Base-by-base conservation (phyloP, 192 early-diverging fungal species). In the Cladochytrium replicatum region DNA sequence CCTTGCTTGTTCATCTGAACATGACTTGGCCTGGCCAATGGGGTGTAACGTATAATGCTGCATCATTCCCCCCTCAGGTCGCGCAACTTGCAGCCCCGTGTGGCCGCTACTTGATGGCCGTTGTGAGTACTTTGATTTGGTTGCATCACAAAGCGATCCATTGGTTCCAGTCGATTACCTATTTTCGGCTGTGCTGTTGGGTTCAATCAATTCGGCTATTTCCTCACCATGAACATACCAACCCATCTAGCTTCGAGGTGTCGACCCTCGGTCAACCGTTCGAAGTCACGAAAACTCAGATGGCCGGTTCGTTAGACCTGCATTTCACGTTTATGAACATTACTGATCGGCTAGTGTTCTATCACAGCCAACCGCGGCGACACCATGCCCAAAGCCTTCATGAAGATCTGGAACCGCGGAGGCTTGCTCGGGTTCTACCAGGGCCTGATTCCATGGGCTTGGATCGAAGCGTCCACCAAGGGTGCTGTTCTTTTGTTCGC, bases 211-310 rank as follows among this genome's bases (percentile, higher is more conserved):
- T n/a, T n/a, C n/a, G n/a, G n/a, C n/a, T n/a, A n/a, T n/a, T n/a
- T n/a, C n/a, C n/a, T n/a, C n/a, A n/a, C n/a, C n/a, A n/a, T n/a
- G n/a, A n/a, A n/a, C n/a, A n/a, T n/a, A n/a, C n/a, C n/a, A n/a
- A n/a, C n/a, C n/a, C 29, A 50, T 72, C 31, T 51, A 71, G 22
- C 9, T 91, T 93, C 57, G 89, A 93, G 64, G 88, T 90, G 22
- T 87, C 90, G 26, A 92, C 92, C 5, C 78, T 96, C 22, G 92
- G 92, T 6, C 92, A 96, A 64, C 92, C 92, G 28, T 96, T 96
- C 64, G 67, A 69, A 54, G 67, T 69, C 29, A 30, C 64, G 32
- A 69, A 69, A 50, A 69, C 67, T 6, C 67, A 69, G 42, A 64
- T 64, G 62, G 62, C 62, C 15, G 45, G 45, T 46, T 5, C 4